These are phyloP conservation scores for Plectranthus barbatus DNA, from an alignment of 257 asterid genomes.

Conservation along the genomic window DNA sequence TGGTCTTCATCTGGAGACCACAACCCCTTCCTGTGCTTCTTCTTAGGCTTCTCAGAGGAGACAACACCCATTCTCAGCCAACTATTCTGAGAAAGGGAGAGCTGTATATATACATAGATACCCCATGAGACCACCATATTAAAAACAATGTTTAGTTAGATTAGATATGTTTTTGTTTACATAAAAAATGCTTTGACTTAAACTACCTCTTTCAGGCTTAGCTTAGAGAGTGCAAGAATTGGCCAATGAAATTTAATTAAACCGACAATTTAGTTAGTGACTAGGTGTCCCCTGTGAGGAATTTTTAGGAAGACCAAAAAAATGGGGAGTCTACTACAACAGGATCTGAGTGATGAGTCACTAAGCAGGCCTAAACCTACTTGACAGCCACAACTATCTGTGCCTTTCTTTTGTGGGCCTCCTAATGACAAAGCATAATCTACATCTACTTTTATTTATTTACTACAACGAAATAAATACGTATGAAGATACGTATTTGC, in stretches of 20 bases:
- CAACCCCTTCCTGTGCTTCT: constrained; percentile 54
- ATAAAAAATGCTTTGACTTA: constrained; percentile 1
- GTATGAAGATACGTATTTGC: no score
- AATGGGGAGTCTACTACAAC: neutral
- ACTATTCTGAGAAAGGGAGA: neutral
- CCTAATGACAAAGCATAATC: neutral
- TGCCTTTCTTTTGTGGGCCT: neutral
- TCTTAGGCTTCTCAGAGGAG: constrained; percentile 28
- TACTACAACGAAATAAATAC: no score
- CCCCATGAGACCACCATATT: neutral
- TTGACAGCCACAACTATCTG: constrained; percentile 18
- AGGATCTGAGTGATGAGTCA: constrained; percentile 25
- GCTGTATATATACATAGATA: neutral
- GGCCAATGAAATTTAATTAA: neutral
- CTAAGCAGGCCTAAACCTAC: constrained; percentile 48
- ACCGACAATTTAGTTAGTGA: neutral
- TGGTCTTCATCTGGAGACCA: constrained; percentile 82
- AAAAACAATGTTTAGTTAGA: constrained; percentile 27
- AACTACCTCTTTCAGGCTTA: constrained; percentile 14
- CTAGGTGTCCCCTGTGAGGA: constrained; percentile 9
- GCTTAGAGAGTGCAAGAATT: neutral
- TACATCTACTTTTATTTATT: no score
- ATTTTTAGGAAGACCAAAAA: neutral
- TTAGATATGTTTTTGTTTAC: constrained; percentile 1
- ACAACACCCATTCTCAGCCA: constrained; percentile 26